Base-by-base conservation (phyloP, 495 filamentous ascomycete species). In the Clohesyomyces aquaticus region DNA sequence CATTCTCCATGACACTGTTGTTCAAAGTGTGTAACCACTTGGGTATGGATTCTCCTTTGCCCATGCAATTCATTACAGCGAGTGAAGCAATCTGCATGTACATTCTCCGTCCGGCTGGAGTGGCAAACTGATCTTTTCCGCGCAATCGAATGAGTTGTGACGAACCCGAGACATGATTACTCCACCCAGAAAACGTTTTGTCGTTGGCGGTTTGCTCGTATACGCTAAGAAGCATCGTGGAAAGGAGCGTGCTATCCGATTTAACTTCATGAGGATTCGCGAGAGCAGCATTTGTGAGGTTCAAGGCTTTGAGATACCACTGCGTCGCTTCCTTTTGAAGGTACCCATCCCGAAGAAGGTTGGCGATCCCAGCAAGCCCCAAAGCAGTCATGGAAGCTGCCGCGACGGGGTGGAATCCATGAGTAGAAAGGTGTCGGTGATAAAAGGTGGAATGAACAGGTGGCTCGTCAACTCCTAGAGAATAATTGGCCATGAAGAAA, bases 181-280 rank as follows among this genome's bases (percentile, higher is more conserved):
- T 81, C 77, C 84, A 88, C 1, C 80, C 53, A 12, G 53, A 22
- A 4, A 73, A 28, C 26, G 58, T 28, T 22, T 41, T 47, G 6
- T 64, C 47, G 22, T 66, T 73, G 42, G 29, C 61, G 1, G 55
- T 62, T 0, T 41, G 25, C 61, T 58, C 61, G 21, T 83, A 87
- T 2, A 84, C 71, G n/a, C 80, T 80, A 38, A 89, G 76, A 32
- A 87, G 78, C 22, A 89, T 74, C 32, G 87, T 81, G 0, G 84
- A 78, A 28, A 85, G 81, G 61, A 89, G 79, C 3, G 86, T 86
- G 50, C 77, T 78, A 70, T 89, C 86, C 45, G 83, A 80, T 62
- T 78, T 80, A 43, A 82, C 84, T 42, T 87, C 80, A 10, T 71
- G 72, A 3, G 80, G 77, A 55, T 83, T 77, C 49, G 74, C 67